Percentiles rank a stretch among this genome's conserved stretches.
phyloP scores from a whole-genome alignment of 1,284 basidiomycete species.

The Moniliella sp. region DNA sequence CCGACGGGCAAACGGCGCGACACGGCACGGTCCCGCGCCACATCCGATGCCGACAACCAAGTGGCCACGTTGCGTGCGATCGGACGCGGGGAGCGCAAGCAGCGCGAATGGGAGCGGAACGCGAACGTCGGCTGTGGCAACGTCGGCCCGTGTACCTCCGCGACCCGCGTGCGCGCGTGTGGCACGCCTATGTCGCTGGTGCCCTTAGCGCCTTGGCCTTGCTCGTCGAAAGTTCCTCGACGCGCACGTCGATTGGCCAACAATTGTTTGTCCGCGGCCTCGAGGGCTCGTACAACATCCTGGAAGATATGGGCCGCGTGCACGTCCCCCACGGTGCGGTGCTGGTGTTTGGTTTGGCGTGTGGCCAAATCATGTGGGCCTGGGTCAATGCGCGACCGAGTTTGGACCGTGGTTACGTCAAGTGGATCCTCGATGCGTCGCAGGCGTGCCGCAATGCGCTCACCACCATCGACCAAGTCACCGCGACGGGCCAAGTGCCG shows the following conservation, averaged over 20 bases:
- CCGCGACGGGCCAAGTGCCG: too few relatives aligned
- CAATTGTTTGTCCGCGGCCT: constrained; percentile 66
- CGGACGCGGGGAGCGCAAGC: too few relatives aligned
- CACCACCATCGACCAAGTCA: too few relatives aligned
- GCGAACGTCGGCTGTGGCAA: too few relatives aligned
- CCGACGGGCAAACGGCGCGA: too few relatives aligned
- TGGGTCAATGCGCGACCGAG: constrained; percentile 7
- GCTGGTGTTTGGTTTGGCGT: constrained; percentile 60
- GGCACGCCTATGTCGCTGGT: constrained; percentile 75
- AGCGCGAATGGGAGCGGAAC: too few relatives aligned
- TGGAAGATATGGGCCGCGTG: constrained; percentile 44
- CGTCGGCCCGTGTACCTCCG: too few relatives aligned
- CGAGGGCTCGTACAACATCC: constrained; percentile 60
- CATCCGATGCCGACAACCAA: too few relatives aligned
- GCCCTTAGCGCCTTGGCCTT: constrained; percentile 58
- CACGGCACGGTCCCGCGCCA: too few relatives aligned
- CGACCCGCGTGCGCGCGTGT: constrained; percentile 38
- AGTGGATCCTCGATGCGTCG: constrained; percentile 27
- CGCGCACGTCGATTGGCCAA: constrained; percentile 57
- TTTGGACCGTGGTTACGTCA: constrained; percentile 14
- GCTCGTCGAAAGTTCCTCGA: constrained; percentile 53
- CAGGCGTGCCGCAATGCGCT: constrained; percentile 4
- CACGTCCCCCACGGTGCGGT: constrained; percentile 64
- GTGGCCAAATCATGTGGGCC: constrained; percentile 49
- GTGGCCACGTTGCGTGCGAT: too few relatives aligned